Evolutionary conservation across 176 grass and related monocot species (phyloP).

Genomic region (Cymbopogon citratus): DNA sequence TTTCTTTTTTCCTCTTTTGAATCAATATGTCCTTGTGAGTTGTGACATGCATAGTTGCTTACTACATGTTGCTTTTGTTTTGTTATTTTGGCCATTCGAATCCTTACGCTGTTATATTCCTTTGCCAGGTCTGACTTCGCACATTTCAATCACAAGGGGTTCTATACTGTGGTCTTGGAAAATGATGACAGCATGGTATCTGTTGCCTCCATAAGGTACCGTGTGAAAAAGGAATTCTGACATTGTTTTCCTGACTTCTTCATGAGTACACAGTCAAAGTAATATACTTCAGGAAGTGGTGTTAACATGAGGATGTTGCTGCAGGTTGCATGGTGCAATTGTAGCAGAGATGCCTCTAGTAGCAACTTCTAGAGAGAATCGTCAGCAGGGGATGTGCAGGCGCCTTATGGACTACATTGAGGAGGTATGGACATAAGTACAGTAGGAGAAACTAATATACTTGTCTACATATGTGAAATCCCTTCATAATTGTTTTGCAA

Average conservation of each 20-base stretch:
- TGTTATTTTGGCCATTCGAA: conserved; percentile 12
- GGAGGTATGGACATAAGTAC: conserved; percentile 42
- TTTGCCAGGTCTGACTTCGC: conserved; percentile 71
- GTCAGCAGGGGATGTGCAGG: conserved; percentile 70
- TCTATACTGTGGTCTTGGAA: conserved; percentile 87
- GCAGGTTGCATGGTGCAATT: conserved; percentile 60
- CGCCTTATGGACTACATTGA: conserved; percentile 61
- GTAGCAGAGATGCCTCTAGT: conserved; percentile 91
- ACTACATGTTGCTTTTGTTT: neutral
- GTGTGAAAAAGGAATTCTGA: neutral
- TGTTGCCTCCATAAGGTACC: conserved; percentile 83
- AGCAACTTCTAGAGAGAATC: conserved; percentile 64
- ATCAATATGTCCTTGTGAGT: conserved; percentile 1
- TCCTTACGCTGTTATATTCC: conserved; percentile 17
- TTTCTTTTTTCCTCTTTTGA: conserved; percentile 9
- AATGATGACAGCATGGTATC: conserved; percentile 79
- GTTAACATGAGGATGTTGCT: conserved; percentile 15
- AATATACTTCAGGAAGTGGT: neutral
- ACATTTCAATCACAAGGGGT: conserved; percentile 81
- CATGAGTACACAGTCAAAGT: neutral
- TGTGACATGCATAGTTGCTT: neutral
- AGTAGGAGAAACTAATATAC: neutral
- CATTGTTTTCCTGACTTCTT: neutral
- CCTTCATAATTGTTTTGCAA: neutral
- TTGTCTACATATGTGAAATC: neutral